Evolutionary conservation across 257 asterid genomes (phyloP).

Genomic region (Penstemon newberryi): DNA sequence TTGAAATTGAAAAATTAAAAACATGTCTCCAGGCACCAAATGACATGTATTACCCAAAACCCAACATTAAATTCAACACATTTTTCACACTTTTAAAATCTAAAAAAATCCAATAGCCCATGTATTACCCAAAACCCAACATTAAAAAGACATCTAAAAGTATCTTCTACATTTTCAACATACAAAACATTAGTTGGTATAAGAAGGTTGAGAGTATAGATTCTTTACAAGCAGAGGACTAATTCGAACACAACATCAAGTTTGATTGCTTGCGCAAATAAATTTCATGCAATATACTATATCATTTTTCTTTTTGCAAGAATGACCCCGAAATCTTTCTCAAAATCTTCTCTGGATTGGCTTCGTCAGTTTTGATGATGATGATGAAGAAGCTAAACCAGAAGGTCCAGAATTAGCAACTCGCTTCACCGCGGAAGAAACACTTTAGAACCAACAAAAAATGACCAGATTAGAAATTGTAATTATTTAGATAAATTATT

Average conservation of each 20-base stretch:
- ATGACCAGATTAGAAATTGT: slow-evolving; percentile 24
- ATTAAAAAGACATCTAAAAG: no score
- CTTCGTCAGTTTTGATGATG: slow-evolving; percentile 40
- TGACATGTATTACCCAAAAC: no score
- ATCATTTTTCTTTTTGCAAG: background rate
- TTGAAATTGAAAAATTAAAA: no score
- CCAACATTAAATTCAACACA: no score
- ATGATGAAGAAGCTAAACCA: slow-evolving; percentile 27
- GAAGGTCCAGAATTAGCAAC: slow-evolving; percentile 31
- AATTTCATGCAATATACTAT: background rate
- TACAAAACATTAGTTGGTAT: no score
- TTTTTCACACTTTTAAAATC: no score
- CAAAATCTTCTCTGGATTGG: slow-evolving; percentile 39
- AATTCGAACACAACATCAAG: background rate
- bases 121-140: no score
- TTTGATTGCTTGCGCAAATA: background rate
- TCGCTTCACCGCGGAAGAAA: slow-evolving; percentile 35
- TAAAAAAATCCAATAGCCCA: no score
- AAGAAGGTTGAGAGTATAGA: slow-evolving; percentile 5
- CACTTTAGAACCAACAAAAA: slow-evolving; percentile 27
- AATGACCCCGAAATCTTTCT: slow-evolving; percentile 14
- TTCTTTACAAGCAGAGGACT: slow-evolving; percentile 4
- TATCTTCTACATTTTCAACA: no score
- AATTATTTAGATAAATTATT: background rate
- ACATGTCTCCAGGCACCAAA: no score